These are phyloP conservation scores for Pichia norvegensis DNA, from an alignment of 1,139 yeast species.

Conservation along the genomic window DNA sequence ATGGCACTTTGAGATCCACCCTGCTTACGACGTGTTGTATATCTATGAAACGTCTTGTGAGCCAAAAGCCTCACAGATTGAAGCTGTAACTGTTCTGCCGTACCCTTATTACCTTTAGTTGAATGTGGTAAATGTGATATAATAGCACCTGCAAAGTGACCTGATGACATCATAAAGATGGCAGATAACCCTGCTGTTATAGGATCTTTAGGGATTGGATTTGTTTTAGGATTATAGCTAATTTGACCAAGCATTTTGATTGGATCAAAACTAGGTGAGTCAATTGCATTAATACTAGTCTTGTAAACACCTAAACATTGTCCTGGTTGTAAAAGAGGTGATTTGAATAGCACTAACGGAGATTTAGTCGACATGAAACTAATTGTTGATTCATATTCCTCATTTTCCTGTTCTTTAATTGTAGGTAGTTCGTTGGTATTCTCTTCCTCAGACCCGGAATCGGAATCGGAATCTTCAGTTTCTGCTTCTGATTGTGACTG, in stretches of 20 bases:
- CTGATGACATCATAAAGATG: slow-evolving; percentile 92
- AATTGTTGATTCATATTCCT: slow-evolving; percentile 34
- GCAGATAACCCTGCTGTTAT: slow-evolving; percentile 44
- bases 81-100: slow-evolving; percentile 39
- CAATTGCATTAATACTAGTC: slow-evolving; percentile 41
- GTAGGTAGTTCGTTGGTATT: background rate
- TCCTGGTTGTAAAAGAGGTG: slow-evolving; percentile 33
- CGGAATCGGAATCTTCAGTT: slow-evolving; percentile 13
- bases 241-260: slow-evolving; percentile 24
- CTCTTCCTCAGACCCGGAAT: slow-evolving; percentile 18
- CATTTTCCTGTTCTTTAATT: slow-evolving; percentile 24
- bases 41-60: slow-evolving; percentile 87
- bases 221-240: background rate
- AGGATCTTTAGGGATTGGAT: slow-evolving; percentile 15
- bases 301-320: slow-evolving; percentile 63
- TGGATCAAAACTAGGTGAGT: slow-evolving; percentile 31
- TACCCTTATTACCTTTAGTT: slow-evolving; percentile 47
- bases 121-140: slow-evolving; percentile 60
- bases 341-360: slow-evolving; percentile 51
- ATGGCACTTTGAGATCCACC: slow-evolving; percentile 95
- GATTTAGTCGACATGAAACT: slow-evolving; percentile 58
- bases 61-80: slow-evolving; percentile 60
- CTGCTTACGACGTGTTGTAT: slow-evolving; percentile 93
- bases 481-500: slow-evolving; percentile 42
- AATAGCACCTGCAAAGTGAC: slow-evolving; percentile 95